Base-by-base conservation (phyloP, 805 yeast species). In the Ogataea nitratoaversa region DNA sequence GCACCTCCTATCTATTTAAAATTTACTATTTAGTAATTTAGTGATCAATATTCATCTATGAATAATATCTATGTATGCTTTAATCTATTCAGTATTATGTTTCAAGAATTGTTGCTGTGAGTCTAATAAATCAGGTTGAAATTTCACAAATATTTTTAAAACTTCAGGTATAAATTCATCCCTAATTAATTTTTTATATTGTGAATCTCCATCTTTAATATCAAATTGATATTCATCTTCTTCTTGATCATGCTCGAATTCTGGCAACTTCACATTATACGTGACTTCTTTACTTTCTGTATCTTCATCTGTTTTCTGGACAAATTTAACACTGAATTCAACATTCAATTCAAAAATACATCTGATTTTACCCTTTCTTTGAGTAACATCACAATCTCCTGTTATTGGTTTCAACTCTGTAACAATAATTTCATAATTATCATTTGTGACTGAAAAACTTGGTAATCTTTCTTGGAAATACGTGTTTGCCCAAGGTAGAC, bases 341-440 rank as follows among this genome's bases (percentile, higher is more conserved):
- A 84, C 58, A 33, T 66, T 65, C 70, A 84, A 57, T 55, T 85
- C 95, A 53, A 75, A 84, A 36, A 84, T 80, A 55, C 91, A 84
- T 52, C 78, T 74, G 19, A 82, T 86, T 61, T 79, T 82, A 8
- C 91, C 91, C 62, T 85, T 85, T 66, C 95, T 75, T 61, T 85
- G 91, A 18, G 87, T 80, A 12, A 85, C 90, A 53, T 84, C 85
- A 52, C 93, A 83, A 59, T 85, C 93, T 18, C 95, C 95, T 5
- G 74, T 58, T 3, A 82, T 64, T 2, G 68, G 53, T 16, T 62
- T 62, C 32, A 80, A 52, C 8, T 60, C 47, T 23, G 65, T 41
- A 9, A 77, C 62, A 2, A 59, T 51, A 11, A 63, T 40, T n/a
- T 63, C 54, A 36, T 58, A 57, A 12, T 65, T 68, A 17, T 56